Evolutionary conservation across 2,329 filamentous ascomycete genomes (phyloP), one percentile per base, ranked within the genome.

Genomic region (Colletotrichum sp.): DNA sequence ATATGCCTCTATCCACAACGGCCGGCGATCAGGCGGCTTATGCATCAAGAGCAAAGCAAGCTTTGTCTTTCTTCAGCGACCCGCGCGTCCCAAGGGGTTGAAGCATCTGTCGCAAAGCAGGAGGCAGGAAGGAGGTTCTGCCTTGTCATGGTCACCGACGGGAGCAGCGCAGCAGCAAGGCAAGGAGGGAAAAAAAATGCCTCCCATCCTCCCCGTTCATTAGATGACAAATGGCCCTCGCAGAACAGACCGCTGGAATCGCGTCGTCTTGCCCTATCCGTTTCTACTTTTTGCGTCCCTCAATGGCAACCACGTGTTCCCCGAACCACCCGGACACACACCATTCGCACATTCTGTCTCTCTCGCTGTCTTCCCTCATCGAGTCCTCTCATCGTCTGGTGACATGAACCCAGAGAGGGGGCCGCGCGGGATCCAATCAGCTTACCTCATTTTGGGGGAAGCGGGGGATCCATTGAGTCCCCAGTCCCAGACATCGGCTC

Each of bases 221-320:
- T 52, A 44, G 36, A 67, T 63, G 59, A 65, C 39, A 68, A 73
- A 69, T 65, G 70, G 11, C 12, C 32, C 59, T 61, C 16, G 28
- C 59, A 32, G 25, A 36, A 27, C 22, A 27, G 64, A 72, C 39
- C 57, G 57, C 70, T 68, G 32, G 48, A 76, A 74, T 76, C 64
- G 74, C 70, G 59, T 60, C 64, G 59, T 44, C 57, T 60, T 55
- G 57, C 34, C 28, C 44, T n/a, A 52, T n/a, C 28, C 32, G 25
- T 8, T 25, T 16, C 39, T 65, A 8, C 11, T 9, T 27, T 66
- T 68, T 64, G 44, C 59, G 25, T 73, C 59, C 44, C 39, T 32
- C 70, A 74, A 76, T 76, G 74, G 70, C 74, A 65, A 69, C 64
- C 70, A 76, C 74, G 70, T 76, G 70, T 74, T 68, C 70, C 16